Conservation (phyloP, 352 stramenopile species). For the Phytophthora sojae region DNA sequence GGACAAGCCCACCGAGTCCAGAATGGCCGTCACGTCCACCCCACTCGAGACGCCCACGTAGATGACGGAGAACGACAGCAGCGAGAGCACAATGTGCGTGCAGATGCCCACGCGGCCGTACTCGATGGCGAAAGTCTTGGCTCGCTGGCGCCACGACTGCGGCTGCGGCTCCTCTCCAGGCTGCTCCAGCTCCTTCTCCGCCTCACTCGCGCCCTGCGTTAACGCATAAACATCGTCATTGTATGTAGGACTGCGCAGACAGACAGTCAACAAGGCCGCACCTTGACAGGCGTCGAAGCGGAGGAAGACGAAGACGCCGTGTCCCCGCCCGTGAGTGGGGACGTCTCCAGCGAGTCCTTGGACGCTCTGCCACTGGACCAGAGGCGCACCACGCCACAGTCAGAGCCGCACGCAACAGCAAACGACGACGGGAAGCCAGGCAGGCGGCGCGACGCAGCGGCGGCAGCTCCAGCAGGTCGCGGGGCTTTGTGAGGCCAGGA, state of each 20-base stretch:
- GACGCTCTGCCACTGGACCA: conserved; percentile 41
- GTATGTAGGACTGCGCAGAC: not conserved
- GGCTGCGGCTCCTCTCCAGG: conserved; percentile 4
- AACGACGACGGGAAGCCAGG: conserved; percentile 13
- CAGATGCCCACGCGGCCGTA: conserved; percentile 82
- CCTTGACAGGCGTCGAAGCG: conserved; percentile 25
- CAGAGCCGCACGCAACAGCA: conserved; percentile 27
- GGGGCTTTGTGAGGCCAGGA: conserved; percentile 3
- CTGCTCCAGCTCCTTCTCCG: conserved; percentile 36
- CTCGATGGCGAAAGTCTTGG: conserved; percentile 84
- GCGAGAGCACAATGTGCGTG: conserved; percentile 81
- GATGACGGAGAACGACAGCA: conserved; percentile 79
- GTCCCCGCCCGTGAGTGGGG: conserved; percentile 41
- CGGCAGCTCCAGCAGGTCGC: conserved; percentile 11
- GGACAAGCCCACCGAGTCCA: conserved; percentile 58
- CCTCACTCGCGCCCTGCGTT: conserved; percentile 3
- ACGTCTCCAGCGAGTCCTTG: conserved; percentile 43
- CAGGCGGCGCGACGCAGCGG: conserved; percentile 19
- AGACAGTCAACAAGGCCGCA: conserved; percentile 7
- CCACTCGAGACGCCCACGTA: conserved; percentile 77
- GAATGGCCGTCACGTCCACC: conserved; percentile 64
- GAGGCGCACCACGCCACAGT: conserved; percentile 40
- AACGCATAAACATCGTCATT: not conserved
- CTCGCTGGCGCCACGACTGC: conserved; percentile 69
- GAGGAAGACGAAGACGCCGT: conserved; percentile 13